A percentile compares a stretch with the other conserved stretches of the same genome.
Evolutionary conservation across 257 asterid genomes (phyloP).

Genomic region (Henckelia pumila): DNA sequence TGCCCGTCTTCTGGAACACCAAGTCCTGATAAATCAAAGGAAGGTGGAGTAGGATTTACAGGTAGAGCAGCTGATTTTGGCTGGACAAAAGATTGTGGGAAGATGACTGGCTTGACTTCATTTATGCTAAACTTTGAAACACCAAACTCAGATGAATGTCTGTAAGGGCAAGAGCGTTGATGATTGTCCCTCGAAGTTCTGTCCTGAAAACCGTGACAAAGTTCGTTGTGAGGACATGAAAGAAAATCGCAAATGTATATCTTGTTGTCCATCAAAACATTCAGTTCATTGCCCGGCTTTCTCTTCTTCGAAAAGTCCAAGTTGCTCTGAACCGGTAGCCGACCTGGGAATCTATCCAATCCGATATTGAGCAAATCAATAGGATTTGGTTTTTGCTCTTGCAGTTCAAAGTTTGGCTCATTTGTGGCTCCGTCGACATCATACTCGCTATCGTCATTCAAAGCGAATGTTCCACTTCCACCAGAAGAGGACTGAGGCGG

Average conservation of each 20-base stretch:
- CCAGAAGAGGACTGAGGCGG: conserved; percentile 22
- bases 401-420: conserved; percentile 23
- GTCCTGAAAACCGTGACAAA: conserved; percentile 43
- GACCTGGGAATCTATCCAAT: conserved; percentile 16
- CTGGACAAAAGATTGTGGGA: conserved; percentile 22
- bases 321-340: conserved; percentile 17
- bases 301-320: conserved; percentile 26
- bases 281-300: conserved; percentile 19
- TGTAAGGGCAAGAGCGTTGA: conserved; percentile 42
- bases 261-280: conserved; percentile 26
- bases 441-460: conserved; percentile 27
- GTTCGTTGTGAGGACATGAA: conserved; percentile 46
- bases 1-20: conserved; percentile 34
- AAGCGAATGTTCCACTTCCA: conserved; percentile 22
- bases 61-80: conserved; percentile 10
- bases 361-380: conserved; percentile 16
- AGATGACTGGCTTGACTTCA: conserved; percentile 33
- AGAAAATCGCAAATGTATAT: conserved; percentile 45
- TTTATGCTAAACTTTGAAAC: conserved; percentile 31
- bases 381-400: conserved; percentile 29
- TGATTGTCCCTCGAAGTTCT: conserved; percentile 45
- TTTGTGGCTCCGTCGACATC: conserved; percentile 26
- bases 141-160: conserved; percentile 33
- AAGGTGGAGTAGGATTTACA: conserved; percentile 21
- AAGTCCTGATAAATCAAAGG: conserved; percentile 17